Evolutionary conservation across 495 filamentous ascomycete species (phyloP), one percentile per base, ranked within the genome.

Genomic region (Talaromyces wortmannii): DNA sequence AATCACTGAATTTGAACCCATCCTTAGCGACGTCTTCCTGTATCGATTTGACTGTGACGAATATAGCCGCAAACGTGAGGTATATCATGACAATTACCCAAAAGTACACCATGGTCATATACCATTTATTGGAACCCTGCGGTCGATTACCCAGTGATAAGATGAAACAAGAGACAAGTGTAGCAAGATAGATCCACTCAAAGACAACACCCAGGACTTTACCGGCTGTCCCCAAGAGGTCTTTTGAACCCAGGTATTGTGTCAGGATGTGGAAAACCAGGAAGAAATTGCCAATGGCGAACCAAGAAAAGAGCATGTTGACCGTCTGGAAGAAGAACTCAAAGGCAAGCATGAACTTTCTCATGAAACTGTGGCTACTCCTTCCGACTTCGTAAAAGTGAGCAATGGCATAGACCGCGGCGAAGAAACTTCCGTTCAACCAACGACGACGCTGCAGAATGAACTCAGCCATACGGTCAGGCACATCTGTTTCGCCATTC

Each of bases 251-350:
- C 55, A 99, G 79, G 63, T 90, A 92, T 32, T 84, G 86, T 2
- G 92, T 97, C 59, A 99, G 70, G 66, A 99, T 99, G 63, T 92
- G 90, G 77, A 99, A 99, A 45, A 99, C 95, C 61, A 99, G 73
- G 81, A 97, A 99, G 80, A 99, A 99, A 69, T 99, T 99, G 59
- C 95, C 94, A 63, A 99, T 94, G 61, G 89, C 90, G 71, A 99
- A 97, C 95, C 95, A 99, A 50, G 95, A 91, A 61, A 99, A 99
- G 62, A 99, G 78, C 90, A 97, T 96, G 71, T 86, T 92, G 69
- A 97, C 77, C 12, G 90, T 91, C 66, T 97, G 90, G 73, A 96
- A 99, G 56, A 86, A 68, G 73, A 97, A 97, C 65, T 97, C 94
- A 52, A 99, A 67, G 58, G 94, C 77, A 64, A 99, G 87, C 80